Conservation (phyloP, 768 basidiomycete species). For the Boletus patriciae region DNA sequence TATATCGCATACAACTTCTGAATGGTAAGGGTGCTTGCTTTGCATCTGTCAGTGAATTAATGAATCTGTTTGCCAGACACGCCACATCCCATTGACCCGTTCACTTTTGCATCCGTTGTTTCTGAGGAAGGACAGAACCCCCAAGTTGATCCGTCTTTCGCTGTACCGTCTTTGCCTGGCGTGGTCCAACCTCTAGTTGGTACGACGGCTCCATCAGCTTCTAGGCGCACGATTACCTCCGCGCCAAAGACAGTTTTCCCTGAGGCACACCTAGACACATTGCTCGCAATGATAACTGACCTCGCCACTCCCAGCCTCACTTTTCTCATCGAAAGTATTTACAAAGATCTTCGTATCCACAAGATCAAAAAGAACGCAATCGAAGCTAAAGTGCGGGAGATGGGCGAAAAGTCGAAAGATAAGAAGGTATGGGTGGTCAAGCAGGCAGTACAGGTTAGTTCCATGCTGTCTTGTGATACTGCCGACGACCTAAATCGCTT, state of each 20-base stretch:
- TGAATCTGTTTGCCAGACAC: slow-evolving; percentile 49
- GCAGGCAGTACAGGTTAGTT: slow-evolving; percentile 13
- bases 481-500: not conserved
- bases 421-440: slow-evolving; percentile 76
- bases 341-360: slow-evolving; percentile 64
- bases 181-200: slow-evolving; percentile 28
- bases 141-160: slow-evolving; percentile 39
- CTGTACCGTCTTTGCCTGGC: slow-evolving; percentile 48
- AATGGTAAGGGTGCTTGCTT: slow-evolving; percentile 60
- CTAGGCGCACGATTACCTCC: slow-evolving; percentile 28
- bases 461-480: not conserved
- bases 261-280: slow-evolving; percentile 55
- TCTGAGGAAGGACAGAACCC: slow-evolving; percentile 36
- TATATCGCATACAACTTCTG: slow-evolving; percentile 76
- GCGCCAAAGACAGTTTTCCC: slow-evolving; percentile 66
- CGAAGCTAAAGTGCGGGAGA: slow-evolving; percentile 76
- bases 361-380: slow-evolving; percentile 84
- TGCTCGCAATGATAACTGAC: slow-evolving; percentile 62
- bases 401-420: slow-evolving; percentile 71
- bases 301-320: slow-evolving; percentile 62
- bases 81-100: slow-evolving; percentile 73
- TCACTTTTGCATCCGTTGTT: slow-evolving; percentile 61
- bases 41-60: slow-evolving; percentile 3
- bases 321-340: slow-evolving; percentile 70
- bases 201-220: slow-evolving; percentile 16